A percentile compares a stretch with the other conserved stretches of the same genome.
Evolutionary conservation across 2,329 filamentous ascomycete genomes (phyloP).

Genomic region (Fusarium nelsonii): DNA sequence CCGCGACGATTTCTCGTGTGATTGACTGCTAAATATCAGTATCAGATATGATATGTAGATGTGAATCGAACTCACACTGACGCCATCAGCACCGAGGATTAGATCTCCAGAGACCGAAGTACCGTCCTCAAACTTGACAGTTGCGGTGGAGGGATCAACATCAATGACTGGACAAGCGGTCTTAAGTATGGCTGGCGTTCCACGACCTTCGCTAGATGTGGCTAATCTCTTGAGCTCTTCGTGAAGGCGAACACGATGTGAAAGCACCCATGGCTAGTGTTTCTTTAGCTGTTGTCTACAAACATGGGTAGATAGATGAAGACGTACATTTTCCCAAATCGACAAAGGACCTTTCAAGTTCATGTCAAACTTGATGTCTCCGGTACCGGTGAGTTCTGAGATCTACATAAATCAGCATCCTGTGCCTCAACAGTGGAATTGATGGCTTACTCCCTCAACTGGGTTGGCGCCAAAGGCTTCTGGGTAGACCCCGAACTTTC

Average conservation of each 20-base stretch:
- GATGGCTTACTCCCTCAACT: constrained; percentile 44
- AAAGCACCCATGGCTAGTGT: constrained; percentile 57
- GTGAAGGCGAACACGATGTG: constrained; percentile 66
- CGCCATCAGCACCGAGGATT: constrained; percentile 67
- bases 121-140: constrained; percentile 61
- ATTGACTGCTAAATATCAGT: constrained; percentile 27
- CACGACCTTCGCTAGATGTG: constrained; percentile 52
- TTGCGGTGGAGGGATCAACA: constrained; percentile 57
- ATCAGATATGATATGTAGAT: rapidly evolving
- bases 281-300: not conserved
- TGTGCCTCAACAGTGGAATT: rapidly evolving
- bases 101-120: constrained; percentile 60
- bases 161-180: constrained; percentile 58
- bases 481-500: constrained; percentile 54
- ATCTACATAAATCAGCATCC: constrained; percentile 30
- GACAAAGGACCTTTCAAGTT: constrained; percentile 53
- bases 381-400: constrained; percentile 55
- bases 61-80: constrained; percentile 53
- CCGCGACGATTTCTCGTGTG: constrained; percentile 43
- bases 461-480: constrained; percentile 56
- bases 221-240: constrained; percentile 61
- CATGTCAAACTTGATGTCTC: constrained; percentile 53
- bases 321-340: constrained; percentile 58
- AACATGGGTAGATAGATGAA: not conserved
- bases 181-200: constrained; percentile 54